A percentile compares a stretch with the other conserved stretches of the same genome.
Evolutionary conservation across 176 grass and related monocot species (phyloP).

Genomic region (Stipa capillata): DNA sequence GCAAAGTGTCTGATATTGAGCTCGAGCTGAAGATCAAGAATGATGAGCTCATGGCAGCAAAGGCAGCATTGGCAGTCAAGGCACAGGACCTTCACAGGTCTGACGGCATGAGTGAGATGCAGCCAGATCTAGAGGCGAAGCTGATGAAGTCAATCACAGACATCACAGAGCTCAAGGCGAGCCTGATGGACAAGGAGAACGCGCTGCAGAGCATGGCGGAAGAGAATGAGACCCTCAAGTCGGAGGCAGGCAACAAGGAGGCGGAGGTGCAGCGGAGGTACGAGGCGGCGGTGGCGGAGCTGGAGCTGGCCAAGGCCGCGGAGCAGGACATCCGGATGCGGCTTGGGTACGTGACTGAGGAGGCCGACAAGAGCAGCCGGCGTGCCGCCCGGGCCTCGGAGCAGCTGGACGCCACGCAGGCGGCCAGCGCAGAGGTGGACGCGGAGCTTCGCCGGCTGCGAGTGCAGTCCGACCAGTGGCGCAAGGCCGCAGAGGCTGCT

Average conservation of each 20-base stretch:
- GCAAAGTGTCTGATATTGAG: constrained; percentile 34
- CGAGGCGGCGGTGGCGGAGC: constrained; percentile 48
- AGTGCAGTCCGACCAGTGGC: constrained; percentile 91
- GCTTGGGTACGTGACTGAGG: constrained; percentile 66
- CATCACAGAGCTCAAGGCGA: constrained; percentile 46
- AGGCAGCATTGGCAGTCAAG: constrained; percentile 29
- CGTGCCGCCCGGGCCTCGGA: constrained; percentile 45
- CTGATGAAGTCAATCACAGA: constrained; percentile 53
- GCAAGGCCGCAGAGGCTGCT: constrained; percentile 77
- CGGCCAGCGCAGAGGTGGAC: constrained; percentile 52
- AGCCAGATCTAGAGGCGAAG: constrained; percentile 56
- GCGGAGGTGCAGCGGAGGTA: constrained; percentile 27
- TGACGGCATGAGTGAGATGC: constrained; percentile 6
- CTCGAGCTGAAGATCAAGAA: constrained; percentile 43
- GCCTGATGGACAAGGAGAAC: constrained; percentile 86
- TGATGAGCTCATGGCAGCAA: constrained; percentile 34
- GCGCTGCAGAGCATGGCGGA: constrained; percentile 64
- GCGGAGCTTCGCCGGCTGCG: constrained; percentile 69
- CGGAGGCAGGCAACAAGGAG: constrained; percentile 25
- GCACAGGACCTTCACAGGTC: constrained; percentile 8
- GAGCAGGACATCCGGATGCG: constrained; percentile 76
- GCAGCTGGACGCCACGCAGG: constrained; percentile 64
- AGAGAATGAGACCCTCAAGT: constrained; percentile 68
- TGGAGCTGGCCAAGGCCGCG: constrained; percentile 73
- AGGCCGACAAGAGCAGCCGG: constrained; percentile 77